Percentiles rank a stretch among this genome's conserved stretches.
Evolutionary conservation across 768 basidiomycete genomes (phyloP).

Genomic region (Macrolepiota albuminosa): DNA sequence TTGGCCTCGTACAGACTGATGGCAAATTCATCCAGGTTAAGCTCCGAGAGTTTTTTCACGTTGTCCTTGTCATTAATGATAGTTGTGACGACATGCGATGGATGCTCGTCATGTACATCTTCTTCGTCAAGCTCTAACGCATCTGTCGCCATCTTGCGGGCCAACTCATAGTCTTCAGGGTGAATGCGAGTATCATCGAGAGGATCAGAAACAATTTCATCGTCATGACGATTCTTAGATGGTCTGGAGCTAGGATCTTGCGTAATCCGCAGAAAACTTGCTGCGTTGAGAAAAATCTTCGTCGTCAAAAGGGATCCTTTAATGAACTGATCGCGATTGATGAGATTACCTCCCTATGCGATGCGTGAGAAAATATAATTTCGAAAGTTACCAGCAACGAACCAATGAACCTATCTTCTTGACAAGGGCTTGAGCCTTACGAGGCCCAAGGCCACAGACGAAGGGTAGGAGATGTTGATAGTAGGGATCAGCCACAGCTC

Average conservation of each 20-base stretch:
- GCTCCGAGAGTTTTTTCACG: slow-evolving; percentile 77
- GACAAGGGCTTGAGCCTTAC: slow-evolving; percentile 83
- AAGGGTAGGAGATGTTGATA: slow-evolving; percentile 87
- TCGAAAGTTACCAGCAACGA: slow-evolving; percentile 22
- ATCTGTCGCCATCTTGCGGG: slow-evolving; percentile 97
- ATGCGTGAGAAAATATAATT: slow-evolving; percentile 3
- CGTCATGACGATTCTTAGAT: slow-evolving; percentile 60
- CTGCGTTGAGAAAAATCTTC: slow-evolving; percentile 88
- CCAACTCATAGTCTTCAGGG: slow-evolving; percentile 95
- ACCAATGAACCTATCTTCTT: slow-evolving; percentile 78
- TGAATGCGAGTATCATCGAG: slow-evolving; percentile 95
- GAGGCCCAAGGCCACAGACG: slow-evolving; percentile 89
- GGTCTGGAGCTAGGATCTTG: slow-evolving; percentile 64
- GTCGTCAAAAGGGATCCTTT: slow-evolving; percentile 75
- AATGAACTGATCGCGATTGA: slow-evolving; percentile 87
- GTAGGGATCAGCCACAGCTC: slow-evolving; percentile 82
- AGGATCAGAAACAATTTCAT: slow-evolving; percentile 77
- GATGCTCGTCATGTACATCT: slow-evolving; percentile 88
- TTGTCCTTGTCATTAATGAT: slow-evolving; percentile 83
- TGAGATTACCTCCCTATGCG: slow-evolving; percentile 74
- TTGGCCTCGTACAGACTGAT: slow-evolving; percentile 84
- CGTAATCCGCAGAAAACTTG: slow-evolving; percentile 85
- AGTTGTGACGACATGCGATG: slow-evolving; percentile 80
- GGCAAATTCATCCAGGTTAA: slow-evolving; percentile 95
- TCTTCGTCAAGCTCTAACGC: slow-evolving; percentile 97